phyloP scores from a whole-genome alignment of 108 stramenopile genomes.

The Cylindrotheca fusiformis region DNA sequence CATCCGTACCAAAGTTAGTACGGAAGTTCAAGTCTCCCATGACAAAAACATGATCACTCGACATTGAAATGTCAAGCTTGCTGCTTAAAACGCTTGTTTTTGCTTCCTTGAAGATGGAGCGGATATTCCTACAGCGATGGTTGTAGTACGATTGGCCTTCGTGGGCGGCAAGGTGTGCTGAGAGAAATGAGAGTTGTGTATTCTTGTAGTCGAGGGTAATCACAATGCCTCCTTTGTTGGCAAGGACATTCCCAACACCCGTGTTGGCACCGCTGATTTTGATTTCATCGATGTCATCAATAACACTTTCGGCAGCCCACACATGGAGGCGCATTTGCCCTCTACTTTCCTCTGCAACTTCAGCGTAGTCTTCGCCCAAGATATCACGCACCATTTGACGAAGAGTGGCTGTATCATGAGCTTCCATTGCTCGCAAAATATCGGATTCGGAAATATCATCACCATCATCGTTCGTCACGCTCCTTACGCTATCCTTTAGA shows the following conservation, averaged over 20 bases:
- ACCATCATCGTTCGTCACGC: not conserved
- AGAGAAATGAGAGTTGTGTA: constrained; percentile 35
- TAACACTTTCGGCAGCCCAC: constrained; percentile 18
- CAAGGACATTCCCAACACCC: constrained; percentile 39
- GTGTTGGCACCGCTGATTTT: constrained; percentile 41
- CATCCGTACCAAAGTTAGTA: constrained; percentile 11
- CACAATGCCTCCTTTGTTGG: constrained; percentile 56
- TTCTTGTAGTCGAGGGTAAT: constrained; percentile 22
- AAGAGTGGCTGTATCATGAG: constrained; percentile 7
- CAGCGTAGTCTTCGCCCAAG: constrained; percentile 14
- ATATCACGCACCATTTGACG: constrained; percentile 16
- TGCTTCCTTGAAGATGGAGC: constrained; percentile 30
- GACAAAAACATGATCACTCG: constrained; percentile 49
- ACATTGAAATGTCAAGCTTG: constrained; percentile 38
- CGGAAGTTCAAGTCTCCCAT: constrained; percentile 61
- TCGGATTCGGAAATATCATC: constrained; percentile 13
- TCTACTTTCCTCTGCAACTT: constrained; percentile 19
- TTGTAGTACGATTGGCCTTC: constrained; percentile 37
- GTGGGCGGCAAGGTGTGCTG: constrained; percentile 47
- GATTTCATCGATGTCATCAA: constrained; percentile 19
- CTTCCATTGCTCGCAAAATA: constrained; percentile 10
- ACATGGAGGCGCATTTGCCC: constrained; percentile 57
- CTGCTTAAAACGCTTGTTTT: constrained; percentile 6
- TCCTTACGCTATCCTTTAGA: constrained; percentile 3
- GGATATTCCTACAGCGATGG: constrained; percentile 25